These are phyloP conservation scores for Fusarium mangiferae DNA, from an alignment of 2,329 filamentous ascomycete species.

Conservation along the genomic window DNA sequence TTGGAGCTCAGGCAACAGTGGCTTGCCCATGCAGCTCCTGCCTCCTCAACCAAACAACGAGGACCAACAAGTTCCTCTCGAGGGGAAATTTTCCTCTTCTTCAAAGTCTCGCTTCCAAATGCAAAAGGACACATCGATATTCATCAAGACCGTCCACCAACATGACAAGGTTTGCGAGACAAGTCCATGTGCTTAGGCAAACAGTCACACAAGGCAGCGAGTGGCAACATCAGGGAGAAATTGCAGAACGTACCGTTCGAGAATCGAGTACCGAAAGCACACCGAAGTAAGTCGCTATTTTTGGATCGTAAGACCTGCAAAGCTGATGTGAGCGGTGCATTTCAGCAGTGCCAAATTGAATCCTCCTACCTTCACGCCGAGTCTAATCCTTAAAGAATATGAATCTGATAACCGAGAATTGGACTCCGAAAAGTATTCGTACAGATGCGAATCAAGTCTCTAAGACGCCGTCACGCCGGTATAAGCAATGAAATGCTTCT, in stretches of 20 bases:
- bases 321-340: constrained; percentile 9
- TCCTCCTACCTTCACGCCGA: constrained; percentile 41
- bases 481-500: constrained; percentile 49
- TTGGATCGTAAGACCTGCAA: constrained; percentile 39
- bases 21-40: constrained; percentile 1
- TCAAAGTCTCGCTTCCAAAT: neutral
- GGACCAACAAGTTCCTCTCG: neutral
- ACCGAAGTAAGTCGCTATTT: constrained; percentile 44
- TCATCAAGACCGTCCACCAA: neutral
- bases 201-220: neutral
- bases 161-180: neutral
- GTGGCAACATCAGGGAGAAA: neutral
- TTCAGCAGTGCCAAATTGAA: neutral
- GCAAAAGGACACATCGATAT: neutral
- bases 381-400: constrained; percentile 43
- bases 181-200: neutral
- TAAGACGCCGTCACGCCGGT: constrained; percentile 55
- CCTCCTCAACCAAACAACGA: neutral
- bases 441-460: constrained; percentile 50
- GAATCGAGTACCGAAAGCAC: constrained; percentile 39
- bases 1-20: constrained; percentile 8
- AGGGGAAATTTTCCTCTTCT: neutral
- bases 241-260: constrained; percentile 34
- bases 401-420: constrained; percentile 44
- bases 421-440: constrained; percentile 52